Evolutionary conservation across 257 asterid genomes (phyloP).

Genomic region (Marsdenia floribunda): DNA sequence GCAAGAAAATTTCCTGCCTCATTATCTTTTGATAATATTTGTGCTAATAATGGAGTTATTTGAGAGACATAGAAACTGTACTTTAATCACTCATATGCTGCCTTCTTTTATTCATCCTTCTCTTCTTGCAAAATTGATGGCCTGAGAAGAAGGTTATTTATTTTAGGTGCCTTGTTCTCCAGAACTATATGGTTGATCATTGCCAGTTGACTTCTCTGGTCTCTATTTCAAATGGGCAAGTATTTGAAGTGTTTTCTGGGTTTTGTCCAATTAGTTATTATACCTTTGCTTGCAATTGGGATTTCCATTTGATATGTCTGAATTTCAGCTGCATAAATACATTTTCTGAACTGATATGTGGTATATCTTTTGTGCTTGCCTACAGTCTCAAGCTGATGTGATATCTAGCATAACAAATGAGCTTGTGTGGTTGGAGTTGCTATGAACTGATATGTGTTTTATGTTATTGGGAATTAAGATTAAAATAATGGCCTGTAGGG

Average conservation of each 20-base stretch:
- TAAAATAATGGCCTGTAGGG: slow-evolving; percentile 40
- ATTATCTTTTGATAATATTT: no score
- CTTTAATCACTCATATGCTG: neutral
- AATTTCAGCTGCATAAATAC: neutral
- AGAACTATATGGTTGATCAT: slow-evolving; percentile 25
- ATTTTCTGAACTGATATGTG: neutral
- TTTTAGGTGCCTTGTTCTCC: slow-evolving; percentile 26
- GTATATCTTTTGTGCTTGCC: slow-evolving; percentile 1
- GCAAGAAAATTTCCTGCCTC: no score
- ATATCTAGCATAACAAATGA: slow-evolving; percentile 22
- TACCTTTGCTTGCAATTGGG: neutral
- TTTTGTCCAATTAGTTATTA: neutral
- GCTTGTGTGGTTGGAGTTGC: no score
- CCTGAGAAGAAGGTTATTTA: neutral
- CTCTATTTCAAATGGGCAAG: slow-evolving; percentile 27
- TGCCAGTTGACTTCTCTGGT: slow-evolving; percentile 26
- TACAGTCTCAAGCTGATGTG: slow-evolving; percentile 29
- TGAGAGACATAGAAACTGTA: neutral
- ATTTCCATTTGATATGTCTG: neutral
- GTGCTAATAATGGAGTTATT: neutral
- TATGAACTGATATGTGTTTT: no score
- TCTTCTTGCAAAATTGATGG: neutral
- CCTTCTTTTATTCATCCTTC: neutral
- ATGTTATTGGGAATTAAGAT: slow-evolving; percentile 11
- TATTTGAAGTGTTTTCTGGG: neutral